Conservation (phyloP, 805 yeast species). For the Osmozyma mogii region DNA sequence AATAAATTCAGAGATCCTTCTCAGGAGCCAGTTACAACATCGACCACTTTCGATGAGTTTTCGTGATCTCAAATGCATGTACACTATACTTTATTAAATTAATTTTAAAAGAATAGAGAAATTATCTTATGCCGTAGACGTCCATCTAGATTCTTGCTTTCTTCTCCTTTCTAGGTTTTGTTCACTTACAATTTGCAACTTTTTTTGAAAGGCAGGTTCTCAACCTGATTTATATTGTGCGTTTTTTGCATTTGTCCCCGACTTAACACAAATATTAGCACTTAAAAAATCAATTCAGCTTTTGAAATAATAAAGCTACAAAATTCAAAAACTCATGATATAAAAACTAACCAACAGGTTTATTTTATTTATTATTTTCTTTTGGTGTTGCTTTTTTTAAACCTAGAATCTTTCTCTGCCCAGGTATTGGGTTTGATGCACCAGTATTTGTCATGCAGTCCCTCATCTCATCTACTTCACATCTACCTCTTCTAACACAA, state of each 20-base stretch:
- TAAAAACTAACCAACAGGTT: too few relatives aligned
- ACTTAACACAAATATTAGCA: too few relatives aligned
- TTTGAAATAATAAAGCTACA: too few relatives aligned
- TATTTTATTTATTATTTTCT: too few relatives aligned
- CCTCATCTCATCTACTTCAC: constrained; percentile 4
- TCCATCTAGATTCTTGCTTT: background rate
- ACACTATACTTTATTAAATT: constrained; percentile 16
- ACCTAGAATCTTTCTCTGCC: constrained; percentile 4
- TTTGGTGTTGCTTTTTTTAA: constrained; percentile 1
- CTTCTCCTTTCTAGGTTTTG: background rate
- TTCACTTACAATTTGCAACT: too few relatives aligned
- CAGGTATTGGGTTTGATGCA: background rate
- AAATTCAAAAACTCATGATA: too few relatives aligned
- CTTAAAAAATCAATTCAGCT: too few relatives aligned
- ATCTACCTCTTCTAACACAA: constrained; percentile 1
- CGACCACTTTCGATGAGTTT: constrained; percentile 16
- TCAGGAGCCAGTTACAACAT: constrained; percentile 8
- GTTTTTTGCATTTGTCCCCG: too few relatives aligned
- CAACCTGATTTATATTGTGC: too few relatives aligned
- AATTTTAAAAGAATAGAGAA: constrained; percentile 4
- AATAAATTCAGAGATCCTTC: constrained; percentile 11
- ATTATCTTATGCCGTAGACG: background rate
- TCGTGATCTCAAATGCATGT: too few relatives aligned
- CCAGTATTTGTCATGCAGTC: constrained; percentile 3
- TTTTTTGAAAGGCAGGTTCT: too few relatives aligned